Base-by-base conservation (phyloP, 2,329 filamentous ascomycete genomes). In the Penicillium aurantiogriseum region DNA sequence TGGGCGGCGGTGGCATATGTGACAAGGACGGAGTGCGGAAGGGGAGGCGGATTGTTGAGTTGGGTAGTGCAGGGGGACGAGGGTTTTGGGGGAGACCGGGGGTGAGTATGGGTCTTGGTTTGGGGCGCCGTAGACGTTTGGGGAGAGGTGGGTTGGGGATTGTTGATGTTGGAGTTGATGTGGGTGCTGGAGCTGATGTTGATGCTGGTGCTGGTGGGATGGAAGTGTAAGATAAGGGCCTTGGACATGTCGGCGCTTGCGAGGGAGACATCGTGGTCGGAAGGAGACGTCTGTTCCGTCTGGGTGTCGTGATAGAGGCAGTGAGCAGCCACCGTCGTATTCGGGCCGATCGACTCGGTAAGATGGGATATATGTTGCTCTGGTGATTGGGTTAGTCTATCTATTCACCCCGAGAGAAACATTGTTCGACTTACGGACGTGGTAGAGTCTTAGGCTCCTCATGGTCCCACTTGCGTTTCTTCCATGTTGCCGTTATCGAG, bases 1-100 rank as follows among this genome's bases (percentile, higher is more conserved):
- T 10, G 76, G 75, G 45, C 70, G 71, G 45, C 76, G 69, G 54
- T 77, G 71, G 50, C 76, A 78, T 54, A 77, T 75, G 51, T 78
- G 75, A 27, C 74, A 78, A 6, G 75, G 72, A 11, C 73, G 67
- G 9, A 77, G 67, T 3, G 67, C 65, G 2, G 69, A 65, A 6
- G 68, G 59, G 21, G 71, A 65, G 56, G 68, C 56, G 57, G 68
- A 47, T 43, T 57, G 54, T 21, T 48, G 51, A 1, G 11, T 35
- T 56, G 60, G 59, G 45, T 67, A 65, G 25, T 67, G 46, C 17
- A 65, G 17, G 11, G 71, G 65, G 51, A 71, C 60, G 47, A 67
- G 48, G 10, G 62, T 63, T 59, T 67, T 73, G 9, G 69, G 67
- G 7, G 66, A 72, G 13, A 68, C 61, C 15, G 67, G 64, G 7